Percentiles rank a stretch among this genome's conserved stretches.
phyloP scores from a whole-genome alignment of 2,329 filamentous ascomycete genomes.

The Fusarium chlamydosporum region DNA sequence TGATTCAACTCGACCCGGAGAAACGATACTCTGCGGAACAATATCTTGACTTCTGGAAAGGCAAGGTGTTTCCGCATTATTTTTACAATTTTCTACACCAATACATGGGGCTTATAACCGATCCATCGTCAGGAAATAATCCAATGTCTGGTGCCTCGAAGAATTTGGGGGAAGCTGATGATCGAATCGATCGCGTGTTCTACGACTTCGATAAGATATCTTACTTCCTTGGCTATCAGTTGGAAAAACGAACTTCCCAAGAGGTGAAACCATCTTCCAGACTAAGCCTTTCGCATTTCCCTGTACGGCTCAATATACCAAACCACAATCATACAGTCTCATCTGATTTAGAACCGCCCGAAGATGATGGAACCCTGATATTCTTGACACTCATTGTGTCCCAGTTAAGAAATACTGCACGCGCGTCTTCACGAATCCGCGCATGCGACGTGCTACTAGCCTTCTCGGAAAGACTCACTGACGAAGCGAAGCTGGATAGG shows the following conservation, averaged over 20 bases:
- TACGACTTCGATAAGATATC: slow-evolving; percentile 98
- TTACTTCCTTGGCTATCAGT: slow-evolving; percentile 86
- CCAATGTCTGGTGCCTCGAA: slow-evolving; percentile 75
- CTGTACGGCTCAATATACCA: slow-evolving; percentile 87
- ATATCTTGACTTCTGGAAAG: slow-evolving; percentile 91
- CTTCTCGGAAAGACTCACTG: slow-evolving; percentile 90
- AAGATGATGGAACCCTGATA: slow-evolving; percentile 91
- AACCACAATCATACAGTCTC: slow-evolving; percentile 82
- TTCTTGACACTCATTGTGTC: slow-evolving; percentile 92
- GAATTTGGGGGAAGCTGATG: slow-evolving; percentile 89
- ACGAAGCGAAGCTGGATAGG: slow-evolving; percentile 95
- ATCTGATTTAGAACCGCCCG: slow-evolving; percentile 70
- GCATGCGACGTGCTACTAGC: slow-evolving; percentile 93
- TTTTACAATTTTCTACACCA: slow-evolving; percentile 98
- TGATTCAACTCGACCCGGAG: slow-evolving; percentile 95
- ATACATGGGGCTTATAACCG: slow-evolving; percentile 96
- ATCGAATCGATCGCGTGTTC: slow-evolving; percentile 92
- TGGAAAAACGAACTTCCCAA: slow-evolving; percentile 59
- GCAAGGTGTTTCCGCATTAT: slow-evolving; percentile 93
- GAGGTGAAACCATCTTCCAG: slow-evolving; percentile 53
- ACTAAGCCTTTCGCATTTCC: slow-evolving; percentile 76
- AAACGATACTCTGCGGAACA: slow-evolving; percentile 94
- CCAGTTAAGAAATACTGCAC: slow-evolving; percentile 88
- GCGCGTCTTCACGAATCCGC: slow-evolving; percentile 86
- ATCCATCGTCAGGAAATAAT: slow-evolving; percentile 84